Percentiles rank a stretch among this genome's conserved stretches.
These are phyloP conservation scores for Scheffersomyces titani DNA, from an alignment of 1,139 yeast species.

Conservation along the genomic window DNA sequence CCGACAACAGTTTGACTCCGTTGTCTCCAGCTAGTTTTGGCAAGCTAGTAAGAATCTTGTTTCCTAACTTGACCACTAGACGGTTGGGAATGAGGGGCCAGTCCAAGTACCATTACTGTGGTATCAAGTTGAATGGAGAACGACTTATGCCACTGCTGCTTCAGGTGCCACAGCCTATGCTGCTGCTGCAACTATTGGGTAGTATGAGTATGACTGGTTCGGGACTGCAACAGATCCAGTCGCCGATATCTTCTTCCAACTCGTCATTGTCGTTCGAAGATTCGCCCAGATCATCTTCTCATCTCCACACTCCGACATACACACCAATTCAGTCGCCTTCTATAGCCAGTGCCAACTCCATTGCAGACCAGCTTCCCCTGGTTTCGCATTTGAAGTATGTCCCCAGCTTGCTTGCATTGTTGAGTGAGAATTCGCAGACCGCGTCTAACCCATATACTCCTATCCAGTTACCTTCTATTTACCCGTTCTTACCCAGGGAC, in stretches of 20 bases:
- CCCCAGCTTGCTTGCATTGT: conserved; percentile 34
- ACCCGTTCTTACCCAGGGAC: conserved; percentile 49
- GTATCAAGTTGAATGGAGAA: conserved; percentile 65
- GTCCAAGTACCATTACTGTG: conserved; percentile 90
- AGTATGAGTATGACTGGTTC: conserved; percentile 9
- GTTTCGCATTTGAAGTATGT: conserved; percentile 32
- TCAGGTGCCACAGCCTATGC: conserved; percentile 10
- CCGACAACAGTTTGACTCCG: conserved; percentile 65
- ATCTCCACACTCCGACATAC: conserved; percentile 16
- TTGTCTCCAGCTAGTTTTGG: conserved; percentile 89
- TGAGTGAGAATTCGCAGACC: conserved; percentile 21
- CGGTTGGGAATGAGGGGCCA: conserved; percentile 88
- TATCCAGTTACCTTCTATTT: conserved; percentile 53
- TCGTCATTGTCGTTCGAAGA: conserved; percentile 16
- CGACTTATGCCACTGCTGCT: conserved; percentile 17
- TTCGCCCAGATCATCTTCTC: conserved; percentile 13
- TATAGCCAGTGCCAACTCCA: conserved; percentile 12
- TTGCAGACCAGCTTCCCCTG: conserved; percentile 18
- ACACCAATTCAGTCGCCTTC: conserved; percentile 19
- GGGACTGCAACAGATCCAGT: conserved; percentile 15
- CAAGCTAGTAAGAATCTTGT: conserved; percentile 70
- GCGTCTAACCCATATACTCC: conserved; percentile 24
- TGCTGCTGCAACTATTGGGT: conserved; percentile 7
- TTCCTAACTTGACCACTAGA: conserved; percentile 77
- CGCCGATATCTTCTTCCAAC: conserved; percentile 26